Base-by-base conservation (phyloP, 75 land plant genomes). In the Pseudotsuga menziesii region DNA sequence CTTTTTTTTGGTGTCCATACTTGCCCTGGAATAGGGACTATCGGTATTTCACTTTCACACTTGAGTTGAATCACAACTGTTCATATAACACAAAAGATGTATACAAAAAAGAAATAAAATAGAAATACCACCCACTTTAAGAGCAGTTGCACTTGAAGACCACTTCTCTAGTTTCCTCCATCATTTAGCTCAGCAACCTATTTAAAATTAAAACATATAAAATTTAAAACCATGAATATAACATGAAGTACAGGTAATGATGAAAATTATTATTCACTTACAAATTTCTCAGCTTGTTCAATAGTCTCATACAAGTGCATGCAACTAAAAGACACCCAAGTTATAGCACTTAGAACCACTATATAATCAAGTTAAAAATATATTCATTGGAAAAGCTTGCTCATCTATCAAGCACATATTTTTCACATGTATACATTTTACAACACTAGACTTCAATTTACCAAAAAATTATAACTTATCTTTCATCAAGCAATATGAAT, bases 241-340 rank as follows among this genome's bases (percentile, higher is more conserved):
- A n/a, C n/a, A 55, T 19, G 69, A 27, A 54, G 52, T 14, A 19
- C 3, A 5, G 39, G 36, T 23, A 75, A 60, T 57, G 32, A 27
- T 32, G 23, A 23, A 23, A 29, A 77, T 17, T 22, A 19, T 52
- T 60, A 27, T 36, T 36, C 12, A 87, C 96, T 89, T 77, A 94
- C 98, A 80, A 95, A 93, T 84, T 85, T 88, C 74, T 94, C 95
- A 36, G 98, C 94, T 78, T 88, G 95, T 84, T 94, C 98, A 75
- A 89, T 80, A 74, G 94, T 83, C 63, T 92, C 91, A 77, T 90
- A 94, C 78, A 77, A 92, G 82, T 11, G 93, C 98, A 76, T 94
- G 98, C 59, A 92, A 41, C 96, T 93, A 78, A 82, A 89, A 9
- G 17, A 41, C n/a, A 77, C 23, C 25, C 54, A 61, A 32, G 48